phyloP scores from a whole-genome alignment of 2,329 filamentous ascomycete species.

The Tolypocladium capitatum region DNA sequence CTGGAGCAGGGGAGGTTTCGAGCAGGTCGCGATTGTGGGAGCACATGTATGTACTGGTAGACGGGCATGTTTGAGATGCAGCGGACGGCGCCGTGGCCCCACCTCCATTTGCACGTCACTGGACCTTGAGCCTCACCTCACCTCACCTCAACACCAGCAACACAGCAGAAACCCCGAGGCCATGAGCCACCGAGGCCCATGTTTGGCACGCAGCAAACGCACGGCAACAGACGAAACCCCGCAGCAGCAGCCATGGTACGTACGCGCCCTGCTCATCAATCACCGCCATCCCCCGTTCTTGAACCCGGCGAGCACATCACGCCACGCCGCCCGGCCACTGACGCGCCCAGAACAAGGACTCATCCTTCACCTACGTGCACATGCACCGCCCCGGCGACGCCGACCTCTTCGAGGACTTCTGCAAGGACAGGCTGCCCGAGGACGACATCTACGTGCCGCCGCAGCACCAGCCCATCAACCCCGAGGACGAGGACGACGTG shows the following conservation, averaged over 20 bases:
- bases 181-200: too few species aligned
- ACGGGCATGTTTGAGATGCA: neutral
- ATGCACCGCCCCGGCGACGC: constrained; percentile 59
- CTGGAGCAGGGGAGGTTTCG: too few species aligned
- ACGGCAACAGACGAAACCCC: neutral
- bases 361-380: constrained; percentile 61
- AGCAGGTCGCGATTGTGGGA: too few species aligned
- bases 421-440: constrained; percentile 54
- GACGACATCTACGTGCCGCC: constrained; percentile 76
- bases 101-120: too few species aligned
- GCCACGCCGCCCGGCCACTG: neutral
- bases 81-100: neutral
- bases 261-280: neutral
- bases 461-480: constrained; percentile 69
- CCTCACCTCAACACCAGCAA: neutral
- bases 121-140: too few species aligned
- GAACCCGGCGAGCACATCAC: too few species aligned
- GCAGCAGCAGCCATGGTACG: neutral
- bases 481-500: constrained; percentile 79
- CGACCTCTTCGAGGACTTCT: constrained; percentile 68
- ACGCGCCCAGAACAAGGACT: constrained; percentile 52
- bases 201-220: neutral
- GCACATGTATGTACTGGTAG: too few species aligned
- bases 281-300: neutral
- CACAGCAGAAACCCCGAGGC: neutral